These are phyloP conservation scores for Strobilomyces dryophilus DNA, from an alignment of 768 basidiomycete genomes.

Conservation along the genomic window DNA sequence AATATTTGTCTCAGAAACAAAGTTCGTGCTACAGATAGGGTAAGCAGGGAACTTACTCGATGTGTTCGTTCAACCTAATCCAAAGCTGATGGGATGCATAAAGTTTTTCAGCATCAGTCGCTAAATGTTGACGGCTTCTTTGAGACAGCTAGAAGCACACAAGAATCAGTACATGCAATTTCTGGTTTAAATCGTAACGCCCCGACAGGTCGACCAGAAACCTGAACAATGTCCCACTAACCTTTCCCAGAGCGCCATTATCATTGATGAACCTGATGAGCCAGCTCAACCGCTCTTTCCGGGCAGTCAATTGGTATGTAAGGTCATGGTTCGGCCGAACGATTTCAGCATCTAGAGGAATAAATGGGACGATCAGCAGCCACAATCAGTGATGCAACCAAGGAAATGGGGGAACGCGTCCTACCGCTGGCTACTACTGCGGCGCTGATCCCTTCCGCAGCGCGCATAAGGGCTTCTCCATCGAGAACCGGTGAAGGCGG, in stretches of 20 bases:
- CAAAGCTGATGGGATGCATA: constrained; percentile 80
- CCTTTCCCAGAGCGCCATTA: constrained; percentile 76
- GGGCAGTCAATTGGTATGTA: constrained; percentile 66
- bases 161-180: constrained; percentile 2
- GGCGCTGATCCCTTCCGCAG: constrained; percentile 69
- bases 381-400: too few species aligned
- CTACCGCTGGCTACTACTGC: constrained; percentile 72
- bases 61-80: constrained; percentile 65
- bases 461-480: constrained; percentile 73
- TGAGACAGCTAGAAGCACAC: constrained; percentile 65
- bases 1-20: constrained; percentile 1
- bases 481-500: constrained; percentile 65
- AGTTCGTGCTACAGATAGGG: not conserved
- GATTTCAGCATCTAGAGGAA: constrained; percentile 52
- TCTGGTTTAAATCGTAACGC: too few species aligned
- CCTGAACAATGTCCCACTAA: constrained; percentile 23
- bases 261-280: constrained; percentile 89
- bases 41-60: constrained; percentile 44
- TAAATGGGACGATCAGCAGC: not conserved
- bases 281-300: constrained; percentile 75
- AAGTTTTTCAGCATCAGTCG: constrained; percentile 82
- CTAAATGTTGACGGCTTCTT: constrained; percentile 66
- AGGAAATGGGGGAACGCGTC: not conserved
- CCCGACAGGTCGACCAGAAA: too few species aligned
- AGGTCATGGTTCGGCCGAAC: constrained; percentile 77